Conservation (phyloP, 805 yeast species). For the Cyberlindnera xishuangbannaensis region DNA sequence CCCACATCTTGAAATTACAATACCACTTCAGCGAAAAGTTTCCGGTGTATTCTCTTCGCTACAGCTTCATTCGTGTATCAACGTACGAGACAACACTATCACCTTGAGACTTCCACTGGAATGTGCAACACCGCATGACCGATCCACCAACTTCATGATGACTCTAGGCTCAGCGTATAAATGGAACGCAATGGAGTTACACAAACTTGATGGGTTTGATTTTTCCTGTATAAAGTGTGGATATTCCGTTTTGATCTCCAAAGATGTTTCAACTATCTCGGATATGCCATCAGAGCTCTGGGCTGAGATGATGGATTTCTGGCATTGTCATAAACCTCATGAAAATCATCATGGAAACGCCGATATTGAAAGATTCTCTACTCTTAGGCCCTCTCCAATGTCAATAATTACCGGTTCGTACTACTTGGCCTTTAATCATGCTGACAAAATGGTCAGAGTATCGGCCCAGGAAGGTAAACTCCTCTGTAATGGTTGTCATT, state of each 20-base stretch:
- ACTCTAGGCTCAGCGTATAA: slow-evolving; percentile 18
- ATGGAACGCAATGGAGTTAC: slow-evolving; percentile 42
- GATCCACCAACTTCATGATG: slow-evolving; percentile 23
- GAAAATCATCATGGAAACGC: slow-evolving; percentile 18
- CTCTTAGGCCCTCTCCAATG: slow-evolving; percentile 37
- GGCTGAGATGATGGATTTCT: slow-evolving; percentile 93
- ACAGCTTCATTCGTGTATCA: slow-evolving; percentile 5
- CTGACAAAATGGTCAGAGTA: slow-evolving; percentile 4
- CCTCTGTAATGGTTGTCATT: slow-evolving; percentile 34
- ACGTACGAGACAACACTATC: slow-evolving; percentile 4
- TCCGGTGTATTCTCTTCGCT: too few species aligned
- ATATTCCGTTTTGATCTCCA: slow-evolving; percentile 27
- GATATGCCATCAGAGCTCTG: slow-evolving; percentile 90
- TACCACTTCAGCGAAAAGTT: slow-evolving; percentile 1
- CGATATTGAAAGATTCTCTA: slow-evolving; percentile 31
- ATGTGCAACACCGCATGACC: not conserved
- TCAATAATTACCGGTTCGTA: slow-evolving; percentile 50
- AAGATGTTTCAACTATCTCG: slow-evolving; percentile 28
- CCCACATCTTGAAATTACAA: not conserved
- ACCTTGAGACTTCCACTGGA: slow-evolving; percentile 14
- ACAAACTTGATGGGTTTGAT: slow-evolving; percentile 24
- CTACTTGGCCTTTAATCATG: slow-evolving; percentile 33
- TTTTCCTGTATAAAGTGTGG: slow-evolving; percentile 32
- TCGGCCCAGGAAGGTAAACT: slow-evolving; percentile 11
- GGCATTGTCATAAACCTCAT: slow-evolving; percentile 92